phyloP scores from a whole-genome alignment of 2,329 filamentous ascomycete genomes.

The Ceratocystiopsis sp. region DNA sequence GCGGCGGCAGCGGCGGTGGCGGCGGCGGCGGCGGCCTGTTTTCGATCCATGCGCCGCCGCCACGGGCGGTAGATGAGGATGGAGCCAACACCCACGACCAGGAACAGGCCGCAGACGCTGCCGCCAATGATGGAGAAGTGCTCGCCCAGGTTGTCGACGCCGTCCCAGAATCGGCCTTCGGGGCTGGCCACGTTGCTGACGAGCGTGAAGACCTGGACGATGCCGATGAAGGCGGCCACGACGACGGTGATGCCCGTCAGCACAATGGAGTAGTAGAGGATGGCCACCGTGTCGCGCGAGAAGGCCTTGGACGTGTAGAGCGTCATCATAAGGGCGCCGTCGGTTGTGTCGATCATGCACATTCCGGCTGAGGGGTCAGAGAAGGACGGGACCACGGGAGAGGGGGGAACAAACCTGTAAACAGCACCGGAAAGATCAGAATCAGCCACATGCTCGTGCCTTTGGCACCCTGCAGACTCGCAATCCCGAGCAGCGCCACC shows the following conservation, averaged over 20 bases:
- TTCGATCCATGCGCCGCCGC: slow-evolving; percentile 33
- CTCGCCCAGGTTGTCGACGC: slow-evolving; percentile 58
- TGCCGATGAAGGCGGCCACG: slow-evolving; percentile 71
- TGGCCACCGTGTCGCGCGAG: slow-evolving; percentile 67
- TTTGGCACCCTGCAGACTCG: slow-evolving; percentile 66
- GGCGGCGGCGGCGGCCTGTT: too few relatives aligned
- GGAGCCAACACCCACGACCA: slow-evolving; percentile 58
- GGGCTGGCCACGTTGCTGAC: slow-evolving; percentile 60
- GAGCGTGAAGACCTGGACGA: slow-evolving; percentile 68
- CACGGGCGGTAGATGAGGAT: slow-evolving; percentile 66
- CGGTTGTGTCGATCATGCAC: slow-evolving; percentile 84
- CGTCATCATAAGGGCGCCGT: slow-evolving; percentile 89
- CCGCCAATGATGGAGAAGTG: slow-evolving; percentile 78
- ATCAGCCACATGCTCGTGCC: slow-evolving; percentile 92
- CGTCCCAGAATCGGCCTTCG: slow-evolving; percentile 74
- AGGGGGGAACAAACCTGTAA: slow-evolving; percentile 46
- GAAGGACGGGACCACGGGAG: not conserved
- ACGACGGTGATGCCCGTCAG: slow-evolving; percentile 69
- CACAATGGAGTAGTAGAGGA: slow-evolving; percentile 85
- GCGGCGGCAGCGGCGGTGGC: too few relatives aligned
- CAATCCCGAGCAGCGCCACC: slow-evolving; percentile 79
- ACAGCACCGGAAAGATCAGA: slow-evolving; percentile 74
- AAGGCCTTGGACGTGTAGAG: slow-evolving; percentile 72
- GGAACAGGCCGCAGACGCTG: slow-evolving; percentile 68
- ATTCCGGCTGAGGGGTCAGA: slow-evolving; percentile 48